Evolutionary conservation across 1,284 basidiomycete species (phyloP).

Genomic region (Apiotrichum laibachii): DNA sequence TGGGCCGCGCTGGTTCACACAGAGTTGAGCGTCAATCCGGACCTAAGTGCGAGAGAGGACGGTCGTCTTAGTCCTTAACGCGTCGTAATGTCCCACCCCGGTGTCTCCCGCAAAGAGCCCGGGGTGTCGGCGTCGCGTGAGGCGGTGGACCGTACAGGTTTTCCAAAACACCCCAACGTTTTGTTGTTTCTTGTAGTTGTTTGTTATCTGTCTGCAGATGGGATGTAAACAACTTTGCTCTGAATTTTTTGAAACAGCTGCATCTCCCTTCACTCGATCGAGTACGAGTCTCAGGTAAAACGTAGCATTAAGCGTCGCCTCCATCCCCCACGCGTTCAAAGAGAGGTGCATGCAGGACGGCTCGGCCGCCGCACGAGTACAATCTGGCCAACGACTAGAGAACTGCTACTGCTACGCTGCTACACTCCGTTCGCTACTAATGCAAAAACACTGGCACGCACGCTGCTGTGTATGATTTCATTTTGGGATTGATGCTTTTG

Average conservation of each 20-base stretch:
- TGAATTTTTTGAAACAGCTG: too few species aligned
- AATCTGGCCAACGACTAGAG: too few species aligned
- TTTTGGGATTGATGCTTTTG: not conserved
- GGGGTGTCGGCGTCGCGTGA: conserved; percentile 22
- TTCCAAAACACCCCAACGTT: not conserved
- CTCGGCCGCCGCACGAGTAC: too few species aligned
- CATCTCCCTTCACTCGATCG: too few species aligned
- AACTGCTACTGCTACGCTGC: too few species aligned
- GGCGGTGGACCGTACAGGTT: conserved; percentile 42
- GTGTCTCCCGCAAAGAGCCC: not conserved
- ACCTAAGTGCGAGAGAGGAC: conserved; percentile 28
- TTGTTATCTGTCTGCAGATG: not conserved
- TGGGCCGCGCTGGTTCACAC: conserved; percentile 2
- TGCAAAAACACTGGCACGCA: not conserved
- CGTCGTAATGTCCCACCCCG: conserved; percentile 2
- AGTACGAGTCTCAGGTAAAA: too few species aligned
- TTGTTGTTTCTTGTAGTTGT: not conserved
- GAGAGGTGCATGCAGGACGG: too few species aligned
- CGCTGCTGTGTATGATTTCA: not conserved
- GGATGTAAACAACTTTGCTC: too few species aligned
- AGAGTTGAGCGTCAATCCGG: conserved; percentile 44
- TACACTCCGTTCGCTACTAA: not conserved
- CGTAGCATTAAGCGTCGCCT: too few species aligned
- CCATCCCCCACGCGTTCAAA: too few species aligned
- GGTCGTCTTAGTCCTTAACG: conserved; percentile 39